Evolutionary conservation across 441 rosid genomes (phyloP), one percentile per base, ranked within the genome.

Genomic region (Theobroma grandiflorum): DNA sequence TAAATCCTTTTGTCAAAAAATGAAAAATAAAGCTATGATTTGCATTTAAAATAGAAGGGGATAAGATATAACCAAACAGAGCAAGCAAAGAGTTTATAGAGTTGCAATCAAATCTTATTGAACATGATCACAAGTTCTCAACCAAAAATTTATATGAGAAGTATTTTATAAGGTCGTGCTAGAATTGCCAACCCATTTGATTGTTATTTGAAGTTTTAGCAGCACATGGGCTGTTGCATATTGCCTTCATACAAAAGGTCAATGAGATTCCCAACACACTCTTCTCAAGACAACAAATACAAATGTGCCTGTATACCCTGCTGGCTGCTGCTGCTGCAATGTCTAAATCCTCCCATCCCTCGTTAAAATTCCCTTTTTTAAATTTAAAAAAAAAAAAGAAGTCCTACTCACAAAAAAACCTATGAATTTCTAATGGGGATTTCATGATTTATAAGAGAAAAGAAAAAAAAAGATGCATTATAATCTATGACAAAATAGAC

Each of bases 141-240:
- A 31, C 3, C 8, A 65, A 52, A n/a, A 14, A 50, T 57, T 1
- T 58, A 62, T 16, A 33, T 45, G n/a, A 0, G 6, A 18, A 65
- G 0, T 38, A 65, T 22, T 43, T 43, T 11, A 50, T 59, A 0
- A 6, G 3, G 16, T 57, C 31, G 43, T 43, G 70, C 49, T 50
- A 53, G 50, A 47, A 72, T 49, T 43, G 58, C 75, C 83, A 74
- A 72, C 70, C 26, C 63, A 68, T 49, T 74, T 78, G 40, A 80
- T 82, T 52, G 68, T 26, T 49, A 80, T 50, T 55, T 78, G 84
- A 8, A 74, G 75, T 37, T 78, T 22, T 16, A 61, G 38, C 53
- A 31, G 81, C 86, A 85, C 85, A 78, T 83, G 87, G 86, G 82
- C 72, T 77, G 82, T 79, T 81, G 37, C 77, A 26, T 52, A 75